phyloP scores from a whole-genome alignment of 495 filamentous ascomycete species.

The Penicillium salamii region DNA sequence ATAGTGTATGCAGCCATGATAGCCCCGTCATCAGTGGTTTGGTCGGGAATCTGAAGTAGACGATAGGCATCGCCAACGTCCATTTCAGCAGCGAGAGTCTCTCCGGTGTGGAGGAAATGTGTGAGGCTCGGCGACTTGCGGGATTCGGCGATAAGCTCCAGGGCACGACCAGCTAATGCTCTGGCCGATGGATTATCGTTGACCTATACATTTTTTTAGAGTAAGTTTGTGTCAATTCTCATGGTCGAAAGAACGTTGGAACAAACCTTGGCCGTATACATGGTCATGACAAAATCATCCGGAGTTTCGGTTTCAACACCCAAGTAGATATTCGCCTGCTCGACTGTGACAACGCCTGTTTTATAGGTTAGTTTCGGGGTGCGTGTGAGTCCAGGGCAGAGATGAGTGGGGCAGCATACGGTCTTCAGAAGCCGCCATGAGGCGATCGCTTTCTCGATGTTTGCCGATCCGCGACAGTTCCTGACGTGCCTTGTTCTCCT shows the following conservation, averaged over 20 bases:
- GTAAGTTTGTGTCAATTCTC: not conserved
- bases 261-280: constrained; percentile 56
- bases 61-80: constrained; percentile 56
- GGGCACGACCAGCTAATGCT: constrained; percentile 50
- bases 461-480: constrained; percentile 56
- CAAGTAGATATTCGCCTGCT: constrained; percentile 60
- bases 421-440: constrained; percentile 55
- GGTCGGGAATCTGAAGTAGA: constrained; percentile 53
- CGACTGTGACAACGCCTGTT: constrained; percentile 54
- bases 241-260: not conserved
- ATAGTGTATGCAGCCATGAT: constrained; percentile 51
- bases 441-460: constrained; percentile 47
- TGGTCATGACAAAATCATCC: constrained; percentile 59
- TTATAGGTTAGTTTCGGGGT: constrained; percentile 5
- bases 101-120: constrained; percentile 55
- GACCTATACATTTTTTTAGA: constrained; percentile 26
- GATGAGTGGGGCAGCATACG: constrained; percentile 28
- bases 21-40: constrained; percentile 48
- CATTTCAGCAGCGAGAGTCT: constrained; percentile 52
- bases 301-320: constrained; percentile 47
- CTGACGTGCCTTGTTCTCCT: constrained; percentile 49
- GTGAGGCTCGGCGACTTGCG: constrained; percentile 53
- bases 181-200: constrained; percentile 47
- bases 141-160: constrained; percentile 53
- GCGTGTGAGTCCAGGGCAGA: not conserved